Evolutionary conservation across 1,284 basidiomycete species (phyloP).

Genomic region (Rhodotorula mucilaginosa): DNA sequence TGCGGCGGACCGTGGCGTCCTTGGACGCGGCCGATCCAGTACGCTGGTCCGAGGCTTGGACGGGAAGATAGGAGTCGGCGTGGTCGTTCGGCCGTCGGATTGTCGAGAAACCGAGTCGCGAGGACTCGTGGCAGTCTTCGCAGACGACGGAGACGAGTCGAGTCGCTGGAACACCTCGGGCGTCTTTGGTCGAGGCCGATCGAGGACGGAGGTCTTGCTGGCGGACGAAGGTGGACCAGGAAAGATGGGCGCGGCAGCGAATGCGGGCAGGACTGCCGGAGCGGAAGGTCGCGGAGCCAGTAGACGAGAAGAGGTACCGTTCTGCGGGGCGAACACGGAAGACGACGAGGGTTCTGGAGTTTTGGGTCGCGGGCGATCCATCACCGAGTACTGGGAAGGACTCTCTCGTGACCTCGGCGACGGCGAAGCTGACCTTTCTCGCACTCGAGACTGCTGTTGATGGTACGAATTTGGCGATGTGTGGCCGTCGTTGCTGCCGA

Average conservation of each 20-base stretch:
- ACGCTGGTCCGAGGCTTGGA: background rate
- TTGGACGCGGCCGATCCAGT: constrained; percentile 26
- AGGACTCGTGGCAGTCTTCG: too few species aligned
- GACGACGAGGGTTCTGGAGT: background rate
- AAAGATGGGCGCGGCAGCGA: background rate
- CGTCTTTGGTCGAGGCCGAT: constrained; percentile 1
- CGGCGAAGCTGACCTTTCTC: background rate
- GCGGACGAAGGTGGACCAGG: background rate
- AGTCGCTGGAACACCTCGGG: background rate
- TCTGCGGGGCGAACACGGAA: background rate
- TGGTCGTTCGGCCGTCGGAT: background rate
- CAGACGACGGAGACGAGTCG: background rate
- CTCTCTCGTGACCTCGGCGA: background rate
- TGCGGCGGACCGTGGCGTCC: constrained; percentile 23
- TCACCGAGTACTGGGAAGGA: background rate
- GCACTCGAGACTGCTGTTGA: background rate
- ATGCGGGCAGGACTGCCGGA: background rate
- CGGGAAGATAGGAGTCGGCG: background rate
- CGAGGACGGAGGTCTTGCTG: background rate
- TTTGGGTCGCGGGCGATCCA: constrained; percentile 3
- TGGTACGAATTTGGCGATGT: background rate
- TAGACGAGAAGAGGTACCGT: too few species aligned
- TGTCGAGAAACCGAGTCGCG: background rate
- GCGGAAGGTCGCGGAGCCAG: background rate
- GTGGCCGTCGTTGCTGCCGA: background rate